Base-by-base conservation (phyloP, 2,329 filamentous ascomycete species). In the Gyromitra esculenta region DNA sequence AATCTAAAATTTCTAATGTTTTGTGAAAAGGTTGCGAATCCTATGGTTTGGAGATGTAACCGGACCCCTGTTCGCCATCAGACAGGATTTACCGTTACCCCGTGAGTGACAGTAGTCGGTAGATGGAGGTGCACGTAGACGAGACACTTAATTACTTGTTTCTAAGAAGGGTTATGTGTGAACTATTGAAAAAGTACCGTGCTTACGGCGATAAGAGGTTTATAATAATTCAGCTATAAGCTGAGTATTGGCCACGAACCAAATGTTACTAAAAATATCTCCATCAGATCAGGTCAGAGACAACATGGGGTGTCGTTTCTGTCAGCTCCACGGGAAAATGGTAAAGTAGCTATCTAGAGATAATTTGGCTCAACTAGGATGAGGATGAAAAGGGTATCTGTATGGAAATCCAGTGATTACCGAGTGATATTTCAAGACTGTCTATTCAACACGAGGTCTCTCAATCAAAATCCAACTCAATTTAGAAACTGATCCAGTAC, bases 351-450 rank as follows among this genome's bases (percentile, higher is more conserved):
- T 31, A 31, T 31, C 25, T 31, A 31, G 25, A 18, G 18, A 18
- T 18, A 39, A 1, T 60, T 37, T 60, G 31, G 35, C 13, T 39
- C 31, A 41, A 7, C 39, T 15, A 57, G 5, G 2, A 31, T 31
- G 25, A 4, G 25, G 3, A 4, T 31, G 25, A 31, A 31, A 31
- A 4, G 25, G 2, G 25, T 31, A 31, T 31, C 25, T 31, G 4
- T 31, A 31, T 31, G 25, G 25, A 4, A 21, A 11, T 45, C 11
- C 5, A 15, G 39, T 45, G 43, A 15, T 54, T 41, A 18, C 4
- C 45, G 63, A 66, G 63, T 66, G 63, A 66, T 59, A 68, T 9
- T 7, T 1, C 25, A 45, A 62, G 67, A 69, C 15, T 37, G 25
- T 21, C 9, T n/a, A 18, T 8, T 7, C 45, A n/a, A 45, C 43